Evolutionary conservation across 2,329 filamentous ascomycete species (phyloP), one percentile per base, ranked within the genome.

Genomic region (Exophiala sp.): DNA sequence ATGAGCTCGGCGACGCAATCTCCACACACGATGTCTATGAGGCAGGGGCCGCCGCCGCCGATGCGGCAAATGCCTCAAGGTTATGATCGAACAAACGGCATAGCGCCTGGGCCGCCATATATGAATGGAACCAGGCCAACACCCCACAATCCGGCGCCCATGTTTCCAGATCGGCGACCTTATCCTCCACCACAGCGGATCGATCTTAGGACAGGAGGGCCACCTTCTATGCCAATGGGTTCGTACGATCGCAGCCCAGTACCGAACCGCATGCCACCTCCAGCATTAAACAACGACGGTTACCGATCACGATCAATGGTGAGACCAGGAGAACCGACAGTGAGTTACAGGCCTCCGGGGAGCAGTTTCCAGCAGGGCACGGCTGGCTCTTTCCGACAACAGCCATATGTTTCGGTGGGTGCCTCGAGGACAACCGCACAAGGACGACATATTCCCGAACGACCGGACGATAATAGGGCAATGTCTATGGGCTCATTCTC

Each of bases 281-380:
- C 86, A 42, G 87, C 88, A 38, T 69, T 94, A 69, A 93, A 93
- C 65, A 83, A 81, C 29, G 91, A 97, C 68, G 76, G 84, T 4
- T 94, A 89, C 70, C 82, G 93, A 52, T 94, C 93, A n/a, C 88
- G 95, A 62, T 97, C 91, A 27, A 82, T 98, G 64, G 91, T 88
- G 30, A 83, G 82, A 78, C 79, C 58, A 78, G 84, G 45, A 81
- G 88, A 55, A 88, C 86, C 29, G 81, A 81, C 53, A 5, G 34
- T 85, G 68, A 43, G 52, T 14, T 87, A 88, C 64, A 78, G 82
- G 48, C 78, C 77, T 42, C 78, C 80, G 13, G 75, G 80, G 10
- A 79, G 71, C 62, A 74, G 75, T 40, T 85, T 81, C 64, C 79
- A 82, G 66, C 75, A 79, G 65, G 78, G 83, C 10, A 82, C 86